These are phyloP conservation scores for Acacia confusa DNA, from an alignment of 306 rosid genomes.

Conservation along the genomic window DNA sequence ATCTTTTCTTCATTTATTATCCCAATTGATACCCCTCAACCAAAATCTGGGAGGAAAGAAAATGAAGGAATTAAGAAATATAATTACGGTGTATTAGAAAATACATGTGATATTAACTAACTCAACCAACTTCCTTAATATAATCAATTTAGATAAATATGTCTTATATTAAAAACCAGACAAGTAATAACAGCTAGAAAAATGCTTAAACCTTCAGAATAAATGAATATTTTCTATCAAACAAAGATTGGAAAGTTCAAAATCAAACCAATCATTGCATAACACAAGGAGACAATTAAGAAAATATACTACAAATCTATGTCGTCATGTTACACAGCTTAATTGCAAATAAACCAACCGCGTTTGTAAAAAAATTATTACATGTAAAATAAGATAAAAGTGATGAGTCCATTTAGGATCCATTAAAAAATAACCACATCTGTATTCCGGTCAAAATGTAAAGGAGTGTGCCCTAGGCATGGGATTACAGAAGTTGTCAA, in stretches of 20 bases:
- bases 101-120: too few relatives aligned
- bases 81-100: too few relatives aligned
- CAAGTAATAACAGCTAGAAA: neutral
- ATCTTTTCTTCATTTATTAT: too few relatives aligned
- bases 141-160: too few relatives aligned
- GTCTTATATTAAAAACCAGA: too few relatives aligned
- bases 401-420: neutral
- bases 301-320: neutral
- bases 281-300: neutral
- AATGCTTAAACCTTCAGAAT: neutral
- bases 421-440: neutral
- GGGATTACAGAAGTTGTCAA: neutral
- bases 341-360: neutral
- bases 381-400: neutral
- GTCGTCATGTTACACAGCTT: neutral
- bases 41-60: too few relatives aligned
- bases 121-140: too few relatives aligned
- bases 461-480: neutral
- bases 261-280: slow-evolving; percentile 14
- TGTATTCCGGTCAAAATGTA: neutral
- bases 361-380: neutral
- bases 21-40: too few relatives aligned
- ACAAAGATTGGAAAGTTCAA: slow-evolving; percentile 13
- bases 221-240: slow-evolving; percentile 13
- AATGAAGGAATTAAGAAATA: too few relatives aligned